Evolutionary conservation across 2,329 filamentous ascomycete species (phyloP).

Genomic region (Aspergillus caelatus): DNA sequence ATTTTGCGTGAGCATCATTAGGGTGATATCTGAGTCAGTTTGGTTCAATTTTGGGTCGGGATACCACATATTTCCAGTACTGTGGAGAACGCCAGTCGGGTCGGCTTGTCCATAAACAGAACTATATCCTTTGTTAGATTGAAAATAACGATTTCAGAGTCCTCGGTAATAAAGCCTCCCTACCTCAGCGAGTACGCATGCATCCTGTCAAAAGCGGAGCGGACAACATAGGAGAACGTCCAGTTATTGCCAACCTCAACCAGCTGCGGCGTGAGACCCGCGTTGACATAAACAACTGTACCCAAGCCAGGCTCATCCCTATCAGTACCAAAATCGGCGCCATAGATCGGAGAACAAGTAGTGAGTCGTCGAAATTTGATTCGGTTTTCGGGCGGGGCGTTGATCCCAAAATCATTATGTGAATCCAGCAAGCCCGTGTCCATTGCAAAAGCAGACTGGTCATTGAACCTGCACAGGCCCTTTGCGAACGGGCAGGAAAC

Average conservation of each 20-base stretch:
- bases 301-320: conserved; percentile 3
- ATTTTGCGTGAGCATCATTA: conserved; percentile 36
- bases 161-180: not conserved
- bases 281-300: conserved; percentile 2
- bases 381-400: conserved; percentile 23
- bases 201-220: not conserved
- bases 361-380: conserved; percentile 27
- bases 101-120: not conserved
- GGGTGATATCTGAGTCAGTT: conserved; percentile 33
- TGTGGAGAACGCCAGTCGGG: not conserved
- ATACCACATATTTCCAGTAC: conserved; percentile 13
- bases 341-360: conserved; percentile 23
- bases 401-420: conserved; percentile 30
- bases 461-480: conserved; percentile 4
- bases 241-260: not conserved
- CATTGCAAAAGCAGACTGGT: conserved; percentile 4
- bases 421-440: conserved; percentile 29
- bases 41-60: conserved; percentile 33
- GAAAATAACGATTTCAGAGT: not conserved
- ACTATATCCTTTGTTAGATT: not conserved
- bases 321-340: not conserved
- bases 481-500: conserved; percentile 20
- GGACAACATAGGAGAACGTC: not conserved
- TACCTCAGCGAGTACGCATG: not conserved
- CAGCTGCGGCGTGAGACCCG: not conserved